Evolutionary conservation across 139 green algal genomes (phyloP).

Genomic region (Chlamydomonas eustigma): DNA sequence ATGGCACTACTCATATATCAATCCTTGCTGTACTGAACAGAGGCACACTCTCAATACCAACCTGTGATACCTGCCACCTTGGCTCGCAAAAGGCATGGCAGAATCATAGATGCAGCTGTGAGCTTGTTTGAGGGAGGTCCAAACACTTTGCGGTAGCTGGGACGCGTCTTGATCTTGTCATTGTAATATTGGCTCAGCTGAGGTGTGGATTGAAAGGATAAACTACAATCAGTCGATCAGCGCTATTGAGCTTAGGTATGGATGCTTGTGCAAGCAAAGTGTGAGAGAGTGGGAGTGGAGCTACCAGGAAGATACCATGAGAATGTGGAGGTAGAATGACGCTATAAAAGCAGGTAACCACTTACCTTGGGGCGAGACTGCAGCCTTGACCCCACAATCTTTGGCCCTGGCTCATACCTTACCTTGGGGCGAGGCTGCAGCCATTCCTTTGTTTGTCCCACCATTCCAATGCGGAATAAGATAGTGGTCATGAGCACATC

Average conservation of each 20-base stretch:
- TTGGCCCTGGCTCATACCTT: not conserved
- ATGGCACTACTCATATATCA: too few species aligned
- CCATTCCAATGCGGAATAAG: constrained; percentile 1
- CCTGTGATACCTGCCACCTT: too few species aligned
- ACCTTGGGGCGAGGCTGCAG: constrained; percentile 4
- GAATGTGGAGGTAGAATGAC: not conserved
- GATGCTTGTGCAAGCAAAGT: too few species aligned
- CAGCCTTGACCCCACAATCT: not conserved
- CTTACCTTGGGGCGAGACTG: not conserved
- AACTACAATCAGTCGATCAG: not conserved
- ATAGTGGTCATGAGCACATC: constrained; percentile 5
- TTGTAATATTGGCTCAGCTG: not conserved
- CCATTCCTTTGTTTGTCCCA: not conserved
- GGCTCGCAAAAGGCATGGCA: constrained; percentile 71
- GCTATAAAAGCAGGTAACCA: not conserved
- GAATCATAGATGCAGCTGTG: constrained; percentile 80
- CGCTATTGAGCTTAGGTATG: not conserved
- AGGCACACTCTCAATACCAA: too few species aligned
- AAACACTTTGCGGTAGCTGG: not conserved
- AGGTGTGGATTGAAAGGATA: not conserved
- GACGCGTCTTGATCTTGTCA: not conserved
- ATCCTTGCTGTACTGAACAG: too few species aligned
- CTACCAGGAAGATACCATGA: not conserved
- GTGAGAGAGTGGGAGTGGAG: not conserved
- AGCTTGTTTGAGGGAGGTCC: not conserved